These are phyloP conservation scores for Camellia oleifera DNA, from an alignment of 179 eudicot species.

Conservation along the genomic window DNA sequence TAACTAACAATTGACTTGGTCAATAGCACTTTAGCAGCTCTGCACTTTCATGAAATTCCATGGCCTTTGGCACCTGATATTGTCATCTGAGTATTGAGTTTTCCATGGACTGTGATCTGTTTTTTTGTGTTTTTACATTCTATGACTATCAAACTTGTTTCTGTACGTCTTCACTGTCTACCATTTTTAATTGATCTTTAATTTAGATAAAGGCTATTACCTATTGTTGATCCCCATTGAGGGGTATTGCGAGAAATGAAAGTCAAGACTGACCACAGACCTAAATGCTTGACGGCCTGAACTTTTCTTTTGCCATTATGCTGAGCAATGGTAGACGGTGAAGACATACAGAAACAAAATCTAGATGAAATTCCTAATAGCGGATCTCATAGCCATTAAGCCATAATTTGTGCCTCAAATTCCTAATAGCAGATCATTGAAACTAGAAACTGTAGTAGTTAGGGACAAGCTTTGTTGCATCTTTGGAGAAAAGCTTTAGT, in stretches of 20 bases:
- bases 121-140: neutral
- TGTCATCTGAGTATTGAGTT: neutral
- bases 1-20: neutral
- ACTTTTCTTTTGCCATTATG: too few relatives aligned
- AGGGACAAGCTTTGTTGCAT: neutral
- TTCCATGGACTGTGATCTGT: neutral
- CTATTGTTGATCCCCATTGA: too few relatives aligned
- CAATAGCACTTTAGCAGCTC: neutral
- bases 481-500: neutral
- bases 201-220: neutral
- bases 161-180: neutral
- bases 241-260: too few relatives aligned
- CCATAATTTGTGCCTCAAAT: neutral
- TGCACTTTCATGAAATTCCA: slow-evolving; percentile 6
- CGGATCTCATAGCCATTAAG: neutral
- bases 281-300: too few relatives aligned
- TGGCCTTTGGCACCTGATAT: neutral
- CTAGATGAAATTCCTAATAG: neutral
- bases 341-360: neutral
- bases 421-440: neutral
- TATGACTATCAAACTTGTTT: neutral
- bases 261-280: too few relatives aligned
- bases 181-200: neutral
- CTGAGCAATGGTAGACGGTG: neutral
- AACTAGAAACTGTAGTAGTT: too few relatives aligned